Base-by-base conservation (phyloP, 2,329 filamentous ascomycete species). In the Aspergillus ruber region DNA sequence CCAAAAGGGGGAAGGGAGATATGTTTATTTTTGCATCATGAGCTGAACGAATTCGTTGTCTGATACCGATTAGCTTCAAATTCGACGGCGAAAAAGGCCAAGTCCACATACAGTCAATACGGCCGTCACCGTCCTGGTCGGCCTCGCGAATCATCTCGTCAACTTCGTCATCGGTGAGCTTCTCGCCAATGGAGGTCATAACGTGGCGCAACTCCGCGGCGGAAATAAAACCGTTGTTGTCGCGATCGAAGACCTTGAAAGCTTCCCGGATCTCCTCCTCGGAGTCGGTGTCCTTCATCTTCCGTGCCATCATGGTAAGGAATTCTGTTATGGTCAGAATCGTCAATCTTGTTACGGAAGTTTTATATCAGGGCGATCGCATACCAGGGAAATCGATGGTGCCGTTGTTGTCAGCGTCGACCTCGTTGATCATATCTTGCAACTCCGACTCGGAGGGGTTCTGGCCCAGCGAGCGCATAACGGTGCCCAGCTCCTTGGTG, bases 401-500 rank as follows among this genome's bases (percentile, higher is more conserved):
- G 73, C 88, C 88, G 66, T 91, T 93, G 81, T 91, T 93, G 75
- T 93, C 88, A 63, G 87, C 87, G 64, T 93, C 88, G 56, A 93
- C 88, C 76, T 93, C 88, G 74, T 93, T 91, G 76, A 93, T 93
- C 88, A 93, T 93, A 67, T 93, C 88, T 74, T 93, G 88, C 56
- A 93, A 77, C 74, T 93, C 88, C 51, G 87, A 90, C 76, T 93
- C 88, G 59, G 87, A 91, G 49, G 88, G 88, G 74, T 93, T 93
- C 74, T 93, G 88, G 64, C 88, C 88, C 51, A 93, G 80, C 48
- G 88, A 93, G 73, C 88, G 85, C 88, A 93, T 93, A 64, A 93
- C 88, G 46, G 88, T 93, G 59, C 88, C 88, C 60, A 93, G 76
- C 75, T 93, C 88, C 78, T 91, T 91, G 68, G 87, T 91, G 61